Base-by-base conservation (phyloP, 495 filamentous ascomycete genomes). In the Peziza echinospora region DNA sequence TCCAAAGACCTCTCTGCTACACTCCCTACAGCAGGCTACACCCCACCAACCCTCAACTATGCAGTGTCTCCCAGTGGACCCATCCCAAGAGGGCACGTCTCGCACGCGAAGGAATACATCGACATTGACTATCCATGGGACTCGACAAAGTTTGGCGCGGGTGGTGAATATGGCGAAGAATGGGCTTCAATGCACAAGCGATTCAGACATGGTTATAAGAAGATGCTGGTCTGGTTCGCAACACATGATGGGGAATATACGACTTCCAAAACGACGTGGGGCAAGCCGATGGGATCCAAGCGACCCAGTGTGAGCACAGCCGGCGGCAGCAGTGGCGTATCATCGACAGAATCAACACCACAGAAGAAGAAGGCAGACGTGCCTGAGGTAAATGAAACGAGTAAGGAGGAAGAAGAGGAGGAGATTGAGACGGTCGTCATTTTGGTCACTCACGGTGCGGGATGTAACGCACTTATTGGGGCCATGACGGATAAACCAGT, bases 101-200 rank as follows among this genome's bases (percentile, higher is more conserved):
- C 81, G 1, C 89, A 97, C 62, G 86, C 91, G n/a, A 76, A 84
- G 41, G 80, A 94, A 53, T 80, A 80, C 5, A 71, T 81, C 5
- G 74, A 78, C 34, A 71, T 93, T 13, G 91, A 96, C 61, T 87
- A 80, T 55, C 80, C 84, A 56, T 99, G 89, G 89, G 85, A 99
- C 52, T 93, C 84, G 50, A 87, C 82, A 67, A 71, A 78, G 37
- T 93, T 87, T 78, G 89, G 85, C 11, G 71, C 81, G 51, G 89
- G 89, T 0, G 91, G 85, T 9, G 72, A 80, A 21, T 80, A 82
- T 49, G 84, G 81, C 0, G 89, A 99, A 57, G 89, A 96, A 63
- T 99, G 89, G 89, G 78, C 82, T 28, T 61, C 70, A 3, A 94
- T 99, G 87, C 91, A 96, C 59, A 78, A 74, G 56, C 71, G 89